Evolutionary conservation across 345 rosid species (phyloP), one percentile per base, ranked within the genome.

Genomic region (Eucalyptus grandis): DNA sequence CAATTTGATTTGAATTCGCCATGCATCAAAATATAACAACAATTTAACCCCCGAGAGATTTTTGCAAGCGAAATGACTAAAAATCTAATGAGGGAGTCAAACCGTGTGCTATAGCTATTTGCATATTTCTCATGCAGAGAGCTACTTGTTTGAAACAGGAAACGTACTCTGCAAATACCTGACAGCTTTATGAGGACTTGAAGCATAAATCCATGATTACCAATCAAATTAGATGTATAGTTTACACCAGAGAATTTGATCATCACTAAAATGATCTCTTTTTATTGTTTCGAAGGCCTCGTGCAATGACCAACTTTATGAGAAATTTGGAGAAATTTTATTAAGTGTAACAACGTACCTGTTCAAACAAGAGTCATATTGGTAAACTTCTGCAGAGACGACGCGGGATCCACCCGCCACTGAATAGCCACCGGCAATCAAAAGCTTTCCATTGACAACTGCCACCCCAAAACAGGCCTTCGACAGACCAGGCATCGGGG

Each of bases 311-410:
- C 47, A 37, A 37, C 27, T 37, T 37, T 3, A 77, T 37, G 27
- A 77, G 27, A 11, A 21, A 77, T 19, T 77, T 77, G 47, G 27
- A 77, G 47, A 40, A 77, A 77, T 40, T 40, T 77, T 44, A 19
- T 87, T 86, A 34, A 31, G 46, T 37, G 49, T 37, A 80, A 58
- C 12, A 89, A 89, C 92, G 15, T 90, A 97, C 99, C 98, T 96
- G 95, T 98, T 96, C 88, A 97, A 96, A 93, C 98, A 95, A 89
- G 96, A 92, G 91, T 96, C 96, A 87, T 94, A 97, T 92, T 95
- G 96, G 88, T 95, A 96, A 89, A 95, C 98, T 85, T 96, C 98
- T 15, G 96, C 91, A 14, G 96, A 96, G 65, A 95, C 93, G 85
- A 92, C 91, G 53, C 87, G 89, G 81, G 95, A 90, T 67, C 98